Percentiles rank a stretch among this genome's conserved stretches.
These are phyloP conservation scores for Cyclostephanos invisitatus DNA, from an alignment of 108 stramenopile species.

Conservation along the genomic window DNA sequence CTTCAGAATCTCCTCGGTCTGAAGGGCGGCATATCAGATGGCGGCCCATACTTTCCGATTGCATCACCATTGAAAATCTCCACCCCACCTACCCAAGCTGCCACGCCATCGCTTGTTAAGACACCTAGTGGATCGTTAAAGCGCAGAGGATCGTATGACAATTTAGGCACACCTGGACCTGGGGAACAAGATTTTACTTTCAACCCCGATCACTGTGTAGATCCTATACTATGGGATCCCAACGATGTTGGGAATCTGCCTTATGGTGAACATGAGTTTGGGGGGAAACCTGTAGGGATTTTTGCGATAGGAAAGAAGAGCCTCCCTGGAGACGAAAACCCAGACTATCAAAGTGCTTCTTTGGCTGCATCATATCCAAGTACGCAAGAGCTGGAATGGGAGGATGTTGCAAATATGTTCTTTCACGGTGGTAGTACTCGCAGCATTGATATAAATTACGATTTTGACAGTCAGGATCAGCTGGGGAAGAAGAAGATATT, in stretches of 20 bases:
- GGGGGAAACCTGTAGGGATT: slow-evolving; percentile 30
- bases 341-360: not conserved
- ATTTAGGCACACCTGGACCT: slow-evolving; percentile 49
- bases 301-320: slow-evolving; percentile 23
- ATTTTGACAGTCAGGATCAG: slow-evolving; percentile 15
- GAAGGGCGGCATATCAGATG: slow-evolving; percentile 64
- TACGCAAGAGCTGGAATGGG: slow-evolving; percentile 75
- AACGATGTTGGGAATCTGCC: slow-evolving; percentile 60
- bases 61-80: slow-evolving; percentile 7
- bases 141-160: slow-evolving; percentile 31
- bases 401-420: slow-evolving; percentile 77
- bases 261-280: slow-evolving; percentile 59
- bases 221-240: slow-evolving; percentile 60
- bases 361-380: slow-evolving; percentile 43
- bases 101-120: slow-evolving; percentile 26
- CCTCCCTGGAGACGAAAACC: not conserved
- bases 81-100: slow-evolving; percentile 21
- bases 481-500: slow-evolving; percentile 59
- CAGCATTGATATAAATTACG: slow-evolving; percentile 36
- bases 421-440: slow-evolving; percentile 49
- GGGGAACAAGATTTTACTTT: slow-evolving; percentile 70
- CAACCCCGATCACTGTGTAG: slow-evolving; percentile 65
- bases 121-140: slow-evolving; percentile 49
- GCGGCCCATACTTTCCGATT: slow-evolving; percentile 70
- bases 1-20: slow-evolving; percentile 78